Evolutionary conservation across 2,329 filamentous ascomycete species (phyloP), one percentile per base, ranked within the genome.

Genomic region (Ramularia collo-cygni): DNA sequence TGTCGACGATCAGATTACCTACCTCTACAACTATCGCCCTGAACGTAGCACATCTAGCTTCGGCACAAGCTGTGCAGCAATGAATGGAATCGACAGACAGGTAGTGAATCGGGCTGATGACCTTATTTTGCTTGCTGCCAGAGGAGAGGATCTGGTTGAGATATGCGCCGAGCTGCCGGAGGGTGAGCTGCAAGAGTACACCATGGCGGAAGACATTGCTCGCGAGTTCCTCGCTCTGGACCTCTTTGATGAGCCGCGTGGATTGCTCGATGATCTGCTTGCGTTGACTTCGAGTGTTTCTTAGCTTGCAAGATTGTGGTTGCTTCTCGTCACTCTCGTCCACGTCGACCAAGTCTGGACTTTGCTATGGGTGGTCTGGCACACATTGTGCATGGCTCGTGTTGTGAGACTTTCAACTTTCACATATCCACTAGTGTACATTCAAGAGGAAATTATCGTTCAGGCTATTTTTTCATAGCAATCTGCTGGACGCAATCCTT

Each of bases 11-110:
- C 79, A 85, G 34, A 56, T 61, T 31, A 61, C 57, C 1, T 62
- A 60, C 34, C 46, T 61, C 10, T 62, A 62, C 43, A 57, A 55
- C 14, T 54, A 54, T 24, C 44, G 48, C n/a, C 44, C 68, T 2
- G 89, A 89, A 1, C 74, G 81, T 40, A 90, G 81, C 52, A 77
- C 70, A 6, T 83, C 84, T 10, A 95, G 88, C 57, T 93, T 94
- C 55, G 92, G 92, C 1, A 85, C 81, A 18, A 75, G 71, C 38
- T 96, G 92, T 57, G 92, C 92, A 18, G 79, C 80, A 3, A 76
- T 94, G 61, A 95, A 94, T 54, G 89, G 89, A 1, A 79, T 98
- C 10, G 81, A 86, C 19, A 56, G 65, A 13, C 70, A 74, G 4
- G 76, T 96, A 8, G 74, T 95, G 5, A 67, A 81, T 12, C 77